Conservation (phyloP, 345 rosid genomes). For the Linum usitatissimum region DNA sequence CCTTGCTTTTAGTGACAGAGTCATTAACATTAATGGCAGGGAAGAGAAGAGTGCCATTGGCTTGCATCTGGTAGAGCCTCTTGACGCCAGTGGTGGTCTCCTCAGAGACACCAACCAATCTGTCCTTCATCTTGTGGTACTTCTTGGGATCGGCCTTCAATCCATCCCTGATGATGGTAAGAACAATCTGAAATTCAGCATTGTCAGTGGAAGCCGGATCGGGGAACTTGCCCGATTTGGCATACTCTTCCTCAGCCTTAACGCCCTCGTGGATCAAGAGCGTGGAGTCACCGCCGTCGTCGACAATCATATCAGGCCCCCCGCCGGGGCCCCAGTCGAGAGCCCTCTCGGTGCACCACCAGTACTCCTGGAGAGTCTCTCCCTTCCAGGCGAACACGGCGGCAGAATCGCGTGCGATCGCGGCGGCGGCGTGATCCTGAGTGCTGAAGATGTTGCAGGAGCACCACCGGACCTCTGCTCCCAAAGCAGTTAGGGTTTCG, state of each 20-base stretch:
- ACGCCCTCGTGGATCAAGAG: constrained; percentile 87
- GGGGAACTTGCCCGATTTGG: constrained; percentile 57
- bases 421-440: constrained; percentile 92
- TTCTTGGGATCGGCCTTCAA: constrained; percentile 53
- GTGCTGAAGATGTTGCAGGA: constrained; percentile 93
- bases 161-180: constrained; percentile 66
- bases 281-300: constrained; percentile 89
- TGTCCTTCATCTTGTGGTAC: constrained; percentile 68
- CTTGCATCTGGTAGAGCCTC: constrained; percentile 87
- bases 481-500: constrained; percentile 75
- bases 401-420: constrained; percentile 85
- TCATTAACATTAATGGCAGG: constrained; percentile 88
- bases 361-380: constrained; percentile 89
- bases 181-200: constrained; percentile 76
- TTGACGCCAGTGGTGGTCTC: constrained; percentile 86
- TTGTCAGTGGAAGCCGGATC: constrained; percentile 74
- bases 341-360: constrained; percentile 97
- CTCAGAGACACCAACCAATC: constrained; percentile 83
- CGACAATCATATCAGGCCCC: constrained; percentile 82
- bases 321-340: constrained; percentile 90
- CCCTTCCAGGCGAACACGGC: constrained; percentile 96
- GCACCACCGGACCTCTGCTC: constrained; percentile 91
- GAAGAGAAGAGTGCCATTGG: constrained; percentile 64
- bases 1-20: constrained; percentile 99
- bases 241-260: constrained; percentile 71